These are phyloP conservation scores for Fusarium sacchari DNA, from an alignment of 2,329 filamentous ascomycete genomes.

Conservation along the genomic window DNA sequence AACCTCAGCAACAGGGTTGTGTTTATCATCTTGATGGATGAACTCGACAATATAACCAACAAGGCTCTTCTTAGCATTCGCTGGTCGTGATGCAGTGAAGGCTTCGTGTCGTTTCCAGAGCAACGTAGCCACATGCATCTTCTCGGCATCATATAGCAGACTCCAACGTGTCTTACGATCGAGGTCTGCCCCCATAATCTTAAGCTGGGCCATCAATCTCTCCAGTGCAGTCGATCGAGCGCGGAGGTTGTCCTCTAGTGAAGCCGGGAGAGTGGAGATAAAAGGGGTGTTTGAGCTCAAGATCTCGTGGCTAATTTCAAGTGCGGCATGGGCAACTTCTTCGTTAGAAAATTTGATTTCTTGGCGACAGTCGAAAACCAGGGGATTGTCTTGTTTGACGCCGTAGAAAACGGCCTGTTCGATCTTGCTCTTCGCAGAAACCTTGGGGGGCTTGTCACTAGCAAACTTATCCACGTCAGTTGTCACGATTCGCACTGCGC, in stretches of 20 bases:
- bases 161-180: slow-evolving; percentile 78
- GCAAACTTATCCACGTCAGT: slow-evolving; percentile 69
- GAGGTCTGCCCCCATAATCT: slow-evolving; percentile 71
- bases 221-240: slow-evolving; percentile 78
- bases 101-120: slow-evolving; percentile 85
- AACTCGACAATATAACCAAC: slow-evolving; percentile 79
- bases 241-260: slow-evolving; percentile 82
- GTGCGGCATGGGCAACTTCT: slow-evolving; percentile 80
- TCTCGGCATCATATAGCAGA: slow-evolving; percentile 90
- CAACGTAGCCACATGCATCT: slow-evolving; percentile 79
- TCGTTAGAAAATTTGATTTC: slow-evolving; percentile 72
- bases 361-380: slow-evolving; percentile 80
- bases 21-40: slow-evolving; percentile 81
- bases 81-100: slow-evolving; percentile 67
- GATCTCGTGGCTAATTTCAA: slow-evolving; percentile 83
- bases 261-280: slow-evolving; percentile 77
- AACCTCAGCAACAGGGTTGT: slow-evolving; percentile 68
- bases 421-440: slow-evolving; percentile 88
- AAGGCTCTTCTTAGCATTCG: slow-evolving; percentile 73
- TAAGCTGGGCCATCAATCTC: slow-evolving; percentile 78
- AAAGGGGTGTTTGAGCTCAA: slow-evolving; percentile 79
- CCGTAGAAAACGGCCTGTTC: slow-evolving; percentile 97
- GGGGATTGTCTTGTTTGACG: slow-evolving; percentile 80
- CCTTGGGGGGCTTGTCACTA: slow-evolving; percentile 65
- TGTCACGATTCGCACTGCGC: slow-evolving; percentile 68